Evolutionary conservation across 2,329 filamentous ascomycete genomes (phyloP), one percentile per base, ranked within the genome.

Genomic region (Aspergillus proliferans): DNA sequence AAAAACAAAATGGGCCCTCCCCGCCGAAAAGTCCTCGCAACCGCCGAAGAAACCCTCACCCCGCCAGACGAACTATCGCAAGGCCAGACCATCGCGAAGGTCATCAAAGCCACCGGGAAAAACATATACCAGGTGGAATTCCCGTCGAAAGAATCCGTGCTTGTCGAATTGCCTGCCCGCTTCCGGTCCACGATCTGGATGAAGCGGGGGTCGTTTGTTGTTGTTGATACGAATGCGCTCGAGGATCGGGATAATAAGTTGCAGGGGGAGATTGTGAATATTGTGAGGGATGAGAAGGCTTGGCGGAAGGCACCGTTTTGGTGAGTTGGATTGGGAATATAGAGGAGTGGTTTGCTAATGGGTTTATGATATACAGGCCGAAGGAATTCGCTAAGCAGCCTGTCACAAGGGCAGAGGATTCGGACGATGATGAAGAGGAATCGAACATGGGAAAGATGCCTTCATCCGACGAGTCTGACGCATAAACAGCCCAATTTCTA

Each of bases 121-220:
- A 94, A 87, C 68, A 77, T 95, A 39, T 97, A 95, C 76, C 80
- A 81, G 40, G 88, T 92, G 63, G 78, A 85, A 63, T 74, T 91
- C 26, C 83, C 91, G 21, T 77, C 78, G 58, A 79, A 80, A 50
- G 80, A 83, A 60, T 72, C 78, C 6, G 70, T 92, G 36, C 74
- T 94, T 15, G 85, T 90, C 19, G 90, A 96, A 74, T 81, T 98
- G 18, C 86, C 88, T 8, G 76, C 88, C 22, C 83, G 84, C 38
- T 96, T 97, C 66, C 87, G 92, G 52, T 93, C 88, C 56, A 93
- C 88, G 2, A 88, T 97, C 55, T 97, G 89, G 88, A 87, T 97
- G 67, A 91, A 87, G 70, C 84, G 89, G 15, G 87, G 90, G 26
- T 88, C 89, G 0, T 97, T 85, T 68, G 90, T 96, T 26, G 72